Evolutionary conservation across 139 green algal species (phyloP).

Genomic region (Chlorella sp.): DNA sequence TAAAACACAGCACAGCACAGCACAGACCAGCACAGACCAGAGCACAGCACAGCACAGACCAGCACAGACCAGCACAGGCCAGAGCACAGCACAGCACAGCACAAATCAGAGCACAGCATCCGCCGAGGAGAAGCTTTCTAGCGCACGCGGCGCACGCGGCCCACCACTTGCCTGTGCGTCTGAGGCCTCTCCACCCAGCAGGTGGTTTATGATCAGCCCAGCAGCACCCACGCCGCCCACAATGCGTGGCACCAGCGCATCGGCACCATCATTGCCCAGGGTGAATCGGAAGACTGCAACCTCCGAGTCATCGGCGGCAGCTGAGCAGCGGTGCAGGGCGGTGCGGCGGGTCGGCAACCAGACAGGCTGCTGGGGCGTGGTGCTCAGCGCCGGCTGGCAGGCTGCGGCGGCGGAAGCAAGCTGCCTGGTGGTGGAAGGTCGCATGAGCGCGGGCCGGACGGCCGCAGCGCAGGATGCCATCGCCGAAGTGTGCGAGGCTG

Average conservation of each 20-base stretch:
- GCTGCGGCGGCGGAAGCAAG: too few species aligned
- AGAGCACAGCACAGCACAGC: background rate
- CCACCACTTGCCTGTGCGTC: conserved; percentile 14
- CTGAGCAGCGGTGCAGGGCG: background rate
- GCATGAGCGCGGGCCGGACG: background rate
- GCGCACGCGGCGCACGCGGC: background rate
- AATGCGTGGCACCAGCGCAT: conserved; percentile 80
- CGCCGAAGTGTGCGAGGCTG: background rate
- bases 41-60: too few species aligned
- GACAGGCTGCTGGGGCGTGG: too few species aligned
- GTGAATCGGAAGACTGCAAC: conserved; percentile 93
- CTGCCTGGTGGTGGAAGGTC: too few species aligned
- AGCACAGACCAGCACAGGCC: too few species aligned
- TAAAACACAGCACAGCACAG: too few species aligned
- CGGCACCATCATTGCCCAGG: conserved; percentile 80
- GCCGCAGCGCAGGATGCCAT: background rate
- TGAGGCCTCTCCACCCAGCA: conserved; percentile 40
- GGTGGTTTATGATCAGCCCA: conserved; percentile 78
- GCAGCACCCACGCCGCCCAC: conserved; percentile 65
- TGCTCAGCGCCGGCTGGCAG: too few species aligned
- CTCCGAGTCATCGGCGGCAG: conserved; percentile 66
- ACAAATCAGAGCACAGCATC: too few species aligned
- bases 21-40: too few species aligned
- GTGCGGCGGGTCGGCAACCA: background rate
- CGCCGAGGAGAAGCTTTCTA: too few species aligned